A percentile compares a stretch with the other conserved stretches of the same genome.
These are phyloP conservation scores for Ogataea ramenticola DNA, from an alignment of 805 yeast genomes.

Conservation along the genomic window DNA sequence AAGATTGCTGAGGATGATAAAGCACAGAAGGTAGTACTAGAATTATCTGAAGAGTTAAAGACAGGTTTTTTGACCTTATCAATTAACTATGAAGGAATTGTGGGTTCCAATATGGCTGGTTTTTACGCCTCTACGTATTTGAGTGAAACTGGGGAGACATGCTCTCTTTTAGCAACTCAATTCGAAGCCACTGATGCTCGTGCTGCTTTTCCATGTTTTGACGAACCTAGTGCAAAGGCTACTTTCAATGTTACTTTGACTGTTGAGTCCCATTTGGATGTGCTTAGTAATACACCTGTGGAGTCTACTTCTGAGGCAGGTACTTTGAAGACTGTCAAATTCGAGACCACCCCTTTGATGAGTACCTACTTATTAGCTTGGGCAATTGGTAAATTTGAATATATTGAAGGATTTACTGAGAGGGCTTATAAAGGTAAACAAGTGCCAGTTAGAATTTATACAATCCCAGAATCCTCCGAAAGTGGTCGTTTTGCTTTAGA, in stretches of 20 bases:
- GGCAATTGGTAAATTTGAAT: constrained; percentile 52
- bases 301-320: constrained; percentile 11
- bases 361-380: constrained; percentile 52
- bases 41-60: constrained; percentile 30
- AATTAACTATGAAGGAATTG: constrained; percentile 33
- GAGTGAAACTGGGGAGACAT: constrained; percentile 27
- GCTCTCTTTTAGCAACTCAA: constrained; percentile 43
- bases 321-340: constrained; percentile 24
- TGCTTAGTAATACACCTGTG: constrained; percentile 43
- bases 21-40: constrained; percentile 56
- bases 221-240: constrained; percentile 51
- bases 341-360: constrained; percentile 45
- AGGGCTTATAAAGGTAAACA: constrained; percentile 33
- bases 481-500: constrained; percentile 42
- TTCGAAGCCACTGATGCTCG: constrained; percentile 56
- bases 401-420: constrained; percentile 38
- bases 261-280: constrained; percentile 26
- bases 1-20: constrained; percentile 29
- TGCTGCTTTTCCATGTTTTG: constrained; percentile 51
- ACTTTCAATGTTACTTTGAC: constrained; percentile 41
- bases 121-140: constrained; percentile 42
- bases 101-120: constrained; percentile 51
- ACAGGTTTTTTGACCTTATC: constrained; percentile 25
- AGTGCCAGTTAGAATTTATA: constrained; percentile 44
- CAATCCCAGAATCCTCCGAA: constrained; percentile 40